These are phyloP conservation scores for Leccinum variicolor DNA, from an alignment of 768 basidiomycete genomes.

Conservation along the genomic window DNA sequence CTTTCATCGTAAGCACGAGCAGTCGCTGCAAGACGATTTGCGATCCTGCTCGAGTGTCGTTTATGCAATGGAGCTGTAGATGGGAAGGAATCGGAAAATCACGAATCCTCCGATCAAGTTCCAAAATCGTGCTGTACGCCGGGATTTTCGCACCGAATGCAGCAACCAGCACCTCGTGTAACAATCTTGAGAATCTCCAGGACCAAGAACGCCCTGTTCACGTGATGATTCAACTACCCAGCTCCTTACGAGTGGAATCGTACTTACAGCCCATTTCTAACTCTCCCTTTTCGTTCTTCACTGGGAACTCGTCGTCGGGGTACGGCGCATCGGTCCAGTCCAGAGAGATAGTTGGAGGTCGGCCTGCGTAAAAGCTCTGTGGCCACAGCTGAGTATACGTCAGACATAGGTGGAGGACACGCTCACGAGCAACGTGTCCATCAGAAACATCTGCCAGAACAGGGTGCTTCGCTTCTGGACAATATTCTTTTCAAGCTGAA, in stretches of 20 bases:
- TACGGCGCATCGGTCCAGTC: slow-evolving; percentile 54
- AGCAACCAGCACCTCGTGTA: slow-evolving; percentile 48
- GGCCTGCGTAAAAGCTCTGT: slow-evolving; percentile 60
- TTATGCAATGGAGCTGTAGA: slow-evolving; percentile 38
- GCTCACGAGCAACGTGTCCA: slow-evolving; percentile 60
- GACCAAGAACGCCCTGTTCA: slow-evolving; percentile 53
- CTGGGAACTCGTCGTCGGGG: slow-evolving; percentile 44
- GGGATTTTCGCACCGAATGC: slow-evolving; percentile 54
- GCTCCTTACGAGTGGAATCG: background rate
- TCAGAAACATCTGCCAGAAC: slow-evolving; percentile 67
- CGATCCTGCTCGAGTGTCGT: slow-evolving; percentile 15
- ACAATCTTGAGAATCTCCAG: slow-evolving; percentile 49
- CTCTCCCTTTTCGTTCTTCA: slow-evolving; percentile 32
- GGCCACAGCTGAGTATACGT: background rate
- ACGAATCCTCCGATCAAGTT: slow-evolving; percentile 58
- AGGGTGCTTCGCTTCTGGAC: slow-evolving; percentile 48
- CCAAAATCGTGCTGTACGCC: slow-evolving; percentile 48
- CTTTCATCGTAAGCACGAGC: slow-evolving; percentile 44
- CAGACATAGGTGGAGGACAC: background rate
- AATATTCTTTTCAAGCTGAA: slow-evolving; percentile 49
- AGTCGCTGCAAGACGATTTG: slow-evolving; percentile 39
- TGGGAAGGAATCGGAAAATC: slow-evolving; percentile 52
- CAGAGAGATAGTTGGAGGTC: slow-evolving; percentile 53
- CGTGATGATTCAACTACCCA: background rate
- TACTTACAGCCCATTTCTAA: slow-evolving; percentile 42